Base-by-base conservation (phyloP, 179 eudicot species). In the Nepenthes alata region DNA sequence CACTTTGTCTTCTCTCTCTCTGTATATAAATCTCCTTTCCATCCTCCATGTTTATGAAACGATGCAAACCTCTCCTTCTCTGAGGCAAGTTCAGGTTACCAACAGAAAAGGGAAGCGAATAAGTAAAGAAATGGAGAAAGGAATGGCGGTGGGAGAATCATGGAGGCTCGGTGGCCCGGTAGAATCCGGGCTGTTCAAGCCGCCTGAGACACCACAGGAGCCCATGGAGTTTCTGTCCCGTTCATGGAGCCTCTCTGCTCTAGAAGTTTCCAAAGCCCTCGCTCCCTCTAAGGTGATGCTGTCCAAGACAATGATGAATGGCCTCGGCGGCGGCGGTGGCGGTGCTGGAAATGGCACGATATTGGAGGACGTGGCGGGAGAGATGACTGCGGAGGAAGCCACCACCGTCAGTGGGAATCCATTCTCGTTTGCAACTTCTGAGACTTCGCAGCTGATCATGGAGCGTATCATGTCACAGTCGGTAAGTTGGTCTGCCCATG, bases 391-490 rank as follows among this genome's bases (percentile, higher is more conserved):
- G 10, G 74, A 64, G 49, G 73, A 58, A 47, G 54, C 56, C 15
- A 62, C 73, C 0, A 58, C 63, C 45, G 75, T 73, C 0, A 57
- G 75, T 13, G 88, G 85, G 1, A 81, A 85, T 69, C 83, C 90
- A 1, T 93, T 89, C 68, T 76, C 93, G 2, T 91, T 89, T 68
- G 96, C 93, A 48, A 83, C 77, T 0, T 83, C 90, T 11, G 86
- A 89, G 70, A 93, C 98, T 44, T 89, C 93, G 2, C 98, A 89
- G 82, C 84, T 93, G 53, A 71, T 93, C 36, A 80, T 93, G 87
- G 98, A 93, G 11, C 95, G 97, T 1, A 93, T 93, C 50, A 85
- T 93, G 95, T 76, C 98, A 10, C 97, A 85, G 5, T 93, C 98
- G 57, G 96, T 89, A 68, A 77, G 95, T 80, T 39, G 25, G n/a